Evolutionary conservation across 1,284 basidiomycete species (phyloP), one percentile per base, ranked within the genome.

Genomic region (Ceratobasidium sp.): DNA sequence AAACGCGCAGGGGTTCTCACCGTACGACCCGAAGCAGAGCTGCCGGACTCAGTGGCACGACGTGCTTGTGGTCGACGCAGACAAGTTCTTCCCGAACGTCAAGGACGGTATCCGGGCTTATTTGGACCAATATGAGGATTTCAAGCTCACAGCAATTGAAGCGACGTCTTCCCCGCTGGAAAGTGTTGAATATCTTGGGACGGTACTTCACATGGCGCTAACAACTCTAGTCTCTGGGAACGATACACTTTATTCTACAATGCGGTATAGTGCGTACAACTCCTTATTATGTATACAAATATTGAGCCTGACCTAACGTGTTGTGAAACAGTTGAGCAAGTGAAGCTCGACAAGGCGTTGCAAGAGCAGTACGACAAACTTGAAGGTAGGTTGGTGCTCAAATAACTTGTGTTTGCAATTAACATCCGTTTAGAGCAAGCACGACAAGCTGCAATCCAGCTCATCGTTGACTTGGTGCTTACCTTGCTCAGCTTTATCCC

Each of bases 31-130:
- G 7, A 50, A 65, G 8, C 25, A 54, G 27, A 32, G 54, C 8
- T 65, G 62, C 29, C 62, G 62, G 20, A 65, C 62, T 25, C 49
- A 42, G 29, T 65, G 62, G 62, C 62, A 65, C 38, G 38, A 65
- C 17, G 50, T 65, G 8, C 29, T 65, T 10, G 32, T 65, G 15
- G n/a, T 65, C 47, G 50, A 65, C 31, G 35, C 47, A 15, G 62
- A 65, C 43, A 65, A 54, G 38, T 65, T 65, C 50, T 65, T 65
- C 62, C 62, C 62, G 7, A 65, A 65, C 49, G 32, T 65, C 38
- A 65, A 65, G 38, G 62, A 65, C 22, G 62, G 62, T 17, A 65
- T 65, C 22, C 62, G 54, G n/a, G 62, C 62, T 15, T 65, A 38
- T 27, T 31, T 65, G 27, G 62, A 65, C 25, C 62, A 65, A 43